Percentiles rank a stretch among this genome's conserved stretches.
phyloP scores from a whole-genome alignment of 139 green algal genomes.

The Picocystis salinarum region DNA sequence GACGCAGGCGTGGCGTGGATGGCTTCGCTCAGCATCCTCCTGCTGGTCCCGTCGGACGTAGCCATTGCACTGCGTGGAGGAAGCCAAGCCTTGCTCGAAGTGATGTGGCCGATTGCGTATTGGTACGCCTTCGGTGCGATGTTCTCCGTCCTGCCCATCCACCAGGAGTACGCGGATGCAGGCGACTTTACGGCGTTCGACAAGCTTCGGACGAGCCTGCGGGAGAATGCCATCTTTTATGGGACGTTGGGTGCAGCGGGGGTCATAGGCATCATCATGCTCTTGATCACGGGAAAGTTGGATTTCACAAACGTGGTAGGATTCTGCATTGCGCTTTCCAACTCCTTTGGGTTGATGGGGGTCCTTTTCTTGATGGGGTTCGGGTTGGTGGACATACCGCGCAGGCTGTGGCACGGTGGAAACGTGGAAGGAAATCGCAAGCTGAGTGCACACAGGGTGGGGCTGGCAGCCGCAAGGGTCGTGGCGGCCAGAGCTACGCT shows the following conservation, averaged over 20 bases:
- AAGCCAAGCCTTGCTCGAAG: conserved; percentile 6
- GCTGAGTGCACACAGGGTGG: conserved; percentile 19
- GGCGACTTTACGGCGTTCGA: conserved; percentile 22
- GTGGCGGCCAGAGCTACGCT: not conserved
- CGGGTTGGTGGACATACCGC: conserved; percentile 37
- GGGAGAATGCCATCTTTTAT: conserved; percentile 29
- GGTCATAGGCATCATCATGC: conserved; percentile 1
- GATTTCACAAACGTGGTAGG: conserved; percentile 23
- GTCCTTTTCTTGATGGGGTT: conserved; percentile 40
- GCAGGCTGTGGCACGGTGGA: conserved; percentile 23
- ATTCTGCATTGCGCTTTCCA: conserved; percentile 29
- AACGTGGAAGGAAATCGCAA: conserved; percentile 11
- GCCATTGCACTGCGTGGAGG: not conserved
- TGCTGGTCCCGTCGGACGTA: conserved; percentile 34
- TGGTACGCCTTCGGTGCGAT: conserved; percentile 30
- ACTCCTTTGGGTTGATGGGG: conserved; percentile 30
- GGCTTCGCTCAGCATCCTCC: conserved; percentile 21
- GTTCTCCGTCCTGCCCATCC: conserved; percentile 29
- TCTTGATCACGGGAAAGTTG: conserved; percentile 14
- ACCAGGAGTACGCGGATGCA: conserved; percentile 22
- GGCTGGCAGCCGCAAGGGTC: conserved; percentile 4
- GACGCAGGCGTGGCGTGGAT: conserved; percentile 34
- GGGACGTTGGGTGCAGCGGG: not conserved
- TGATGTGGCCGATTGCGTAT: conserved; percentile 24
- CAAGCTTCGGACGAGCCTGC: conserved; percentile 10